A percentile compares a stretch with the other conserved stretches of the same genome.
Evolutionary conservation across 805 yeast genomes (phyloP).

Genomic region (Naumovozyma baii): DNA sequence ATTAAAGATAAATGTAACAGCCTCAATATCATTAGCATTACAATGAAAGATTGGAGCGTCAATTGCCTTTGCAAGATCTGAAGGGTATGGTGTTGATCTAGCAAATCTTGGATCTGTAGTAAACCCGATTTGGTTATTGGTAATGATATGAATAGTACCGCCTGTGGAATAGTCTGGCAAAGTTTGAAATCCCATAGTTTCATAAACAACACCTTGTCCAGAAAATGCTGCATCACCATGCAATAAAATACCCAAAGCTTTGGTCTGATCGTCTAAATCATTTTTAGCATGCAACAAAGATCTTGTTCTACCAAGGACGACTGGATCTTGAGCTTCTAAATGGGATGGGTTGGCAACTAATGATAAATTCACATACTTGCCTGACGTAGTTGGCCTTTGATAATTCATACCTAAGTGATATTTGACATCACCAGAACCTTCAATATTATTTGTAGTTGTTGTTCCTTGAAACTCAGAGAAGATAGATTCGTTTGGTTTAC

Average conservation of each 20-base stretch:
- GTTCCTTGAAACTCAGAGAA: conserved; percentile 88
- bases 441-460: conserved; percentile 61
- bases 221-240: conserved; percentile 99
- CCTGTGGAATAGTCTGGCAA: conserved; percentile 96
- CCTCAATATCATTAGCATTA: conserved; percentile 95
- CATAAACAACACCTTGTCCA: conserved; percentile 98
- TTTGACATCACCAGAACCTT: conserved; percentile 98
- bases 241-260: conserved; percentile 84
- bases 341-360: conserved; percentile 98
- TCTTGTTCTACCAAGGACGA: conserved; percentile 94
- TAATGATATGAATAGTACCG: conserved; percentile 93
- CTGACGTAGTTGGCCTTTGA: conserved; percentile 97
- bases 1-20: conserved; percentile 81
- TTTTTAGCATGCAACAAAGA: conserved; percentile 87
- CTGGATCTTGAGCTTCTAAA: conserved; percentile 98
- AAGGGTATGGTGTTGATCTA: conserved; percentile 95
- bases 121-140: conserved; percentile 98
- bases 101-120: conserved; percentile 97
- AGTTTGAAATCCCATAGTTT: conserved; percentile 89
- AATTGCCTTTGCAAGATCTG: conserved; percentile 92
- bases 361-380: conserved; percentile 89
- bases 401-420: conserved; percentile 99
- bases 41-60: conserved; percentile 99
- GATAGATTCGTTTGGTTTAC: conserved; percentile 97
- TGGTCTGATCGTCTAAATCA: conserved; percentile 72